phyloP scores from a whole-genome alignment of 495 filamentous ascomycete genomes.

The Penicillium crystallinum region DNA sequence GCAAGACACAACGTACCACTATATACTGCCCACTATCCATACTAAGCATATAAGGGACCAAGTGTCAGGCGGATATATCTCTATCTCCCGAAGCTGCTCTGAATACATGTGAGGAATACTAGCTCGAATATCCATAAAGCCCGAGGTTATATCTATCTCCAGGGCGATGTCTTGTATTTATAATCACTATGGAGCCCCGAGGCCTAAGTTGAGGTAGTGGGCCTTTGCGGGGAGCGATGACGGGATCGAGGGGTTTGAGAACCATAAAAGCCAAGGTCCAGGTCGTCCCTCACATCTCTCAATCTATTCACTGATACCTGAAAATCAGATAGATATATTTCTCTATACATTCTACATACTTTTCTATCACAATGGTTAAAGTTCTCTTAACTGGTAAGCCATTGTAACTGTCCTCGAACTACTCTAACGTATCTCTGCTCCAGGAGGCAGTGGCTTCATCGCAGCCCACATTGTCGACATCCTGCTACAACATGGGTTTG shows the following conservation, averaged over 20 bases:
- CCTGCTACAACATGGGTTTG: conserved; percentile 57
- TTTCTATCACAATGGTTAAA: conserved; percentile 30
- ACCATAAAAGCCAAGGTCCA: conserved; percentile 17
- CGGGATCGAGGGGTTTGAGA: conserved; percentile 21
- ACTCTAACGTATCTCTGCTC: conserved; percentile 10
- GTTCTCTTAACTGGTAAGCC: conserved; percentile 40
- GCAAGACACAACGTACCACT: no score
- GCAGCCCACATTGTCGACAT: conserved; percentile 76
- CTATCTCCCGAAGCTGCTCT: no score
- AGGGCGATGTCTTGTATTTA: no score
- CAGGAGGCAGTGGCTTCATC: conserved; percentile 66
- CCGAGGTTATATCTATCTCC: no score
- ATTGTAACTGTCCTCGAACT: neutral
- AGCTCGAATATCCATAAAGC: no score
- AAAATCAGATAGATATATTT: neutral
- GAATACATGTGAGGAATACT: no score
- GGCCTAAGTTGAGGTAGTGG: neutral
- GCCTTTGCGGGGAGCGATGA: conserved; percentile 18
- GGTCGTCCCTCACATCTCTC: neutral
- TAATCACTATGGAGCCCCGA: no score
- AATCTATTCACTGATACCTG: neutral
- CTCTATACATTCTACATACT: neutral
- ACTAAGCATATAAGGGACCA: no score
- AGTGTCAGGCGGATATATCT: no score
- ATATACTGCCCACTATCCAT: no score